These are phyloP conservation scores for Trametes cubensis DNA, from an alignment of 768 basidiomycete species.

Conservation along the genomic window DNA sequence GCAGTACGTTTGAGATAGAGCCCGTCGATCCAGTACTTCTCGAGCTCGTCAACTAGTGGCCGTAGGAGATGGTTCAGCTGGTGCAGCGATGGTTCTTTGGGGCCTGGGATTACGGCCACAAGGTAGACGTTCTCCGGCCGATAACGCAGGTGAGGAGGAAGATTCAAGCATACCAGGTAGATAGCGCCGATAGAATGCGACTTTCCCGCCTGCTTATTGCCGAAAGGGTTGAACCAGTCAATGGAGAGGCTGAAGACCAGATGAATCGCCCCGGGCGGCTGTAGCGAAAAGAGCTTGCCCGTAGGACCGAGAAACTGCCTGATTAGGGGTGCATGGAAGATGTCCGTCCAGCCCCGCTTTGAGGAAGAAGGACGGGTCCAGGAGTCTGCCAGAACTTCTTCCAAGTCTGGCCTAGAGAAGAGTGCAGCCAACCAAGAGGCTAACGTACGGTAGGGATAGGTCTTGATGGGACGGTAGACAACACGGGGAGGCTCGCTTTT, in stretches of 20 bases:
- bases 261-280: too few species aligned
- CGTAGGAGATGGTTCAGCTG: conserved; percentile 43
- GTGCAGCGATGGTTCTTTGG: conserved; percentile 36
- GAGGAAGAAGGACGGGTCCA: too few species aligned
- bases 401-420: too few species aligned
- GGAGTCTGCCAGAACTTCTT: too few species aligned
- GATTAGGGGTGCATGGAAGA: too few species aligned
- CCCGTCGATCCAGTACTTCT: conserved; percentile 39
- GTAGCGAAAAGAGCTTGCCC: too few species aligned
- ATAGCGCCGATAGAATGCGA: conserved; percentile 24
- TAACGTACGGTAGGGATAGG: too few species aligned
- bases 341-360: too few species aligned
- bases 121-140: conserved; percentile 43
- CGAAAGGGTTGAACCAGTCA: conserved; percentile 27
- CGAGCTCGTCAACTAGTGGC: conserved; percentile 42
- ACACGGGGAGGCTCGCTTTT: too few species aligned
- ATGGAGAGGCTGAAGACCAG: conserved; percentile 20
- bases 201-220: conserved; percentile 16
- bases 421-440: too few species aligned
- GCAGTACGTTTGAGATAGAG: conserved; percentile 32
- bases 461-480: too few species aligned
- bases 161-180: conserved; percentile 32
- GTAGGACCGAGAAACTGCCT: too few species aligned
- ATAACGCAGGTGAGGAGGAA: conserved; percentile 29
- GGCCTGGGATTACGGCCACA: conserved; percentile 46